These are phyloP conservation scores for Ganoderma resinaceum DNA, from an alignment of 1,284 basidiomycete genomes.

Conservation along the genomic window DNA sequence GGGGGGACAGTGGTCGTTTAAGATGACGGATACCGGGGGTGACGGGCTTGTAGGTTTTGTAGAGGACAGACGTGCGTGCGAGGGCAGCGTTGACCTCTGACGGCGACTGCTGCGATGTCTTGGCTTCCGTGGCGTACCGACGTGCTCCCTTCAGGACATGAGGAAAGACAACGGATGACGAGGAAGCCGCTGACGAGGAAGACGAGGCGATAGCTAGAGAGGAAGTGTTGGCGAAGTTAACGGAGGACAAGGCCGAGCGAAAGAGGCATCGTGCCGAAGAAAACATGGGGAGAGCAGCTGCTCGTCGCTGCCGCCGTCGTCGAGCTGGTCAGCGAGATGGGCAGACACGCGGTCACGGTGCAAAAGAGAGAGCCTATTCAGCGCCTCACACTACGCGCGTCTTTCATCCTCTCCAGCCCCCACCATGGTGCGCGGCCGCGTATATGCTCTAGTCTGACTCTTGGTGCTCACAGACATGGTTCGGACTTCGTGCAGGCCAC, in stretches of 20 bases:
- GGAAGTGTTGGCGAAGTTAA: constrained; percentile 28
- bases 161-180: constrained; percentile 27
- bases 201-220: constrained; percentile 22
- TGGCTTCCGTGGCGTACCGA: constrained; percentile 43
- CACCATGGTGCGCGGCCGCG: constrained; percentile 38
- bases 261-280: constrained; percentile 41
- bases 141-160: constrained; percentile 31
- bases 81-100: constrained; percentile 45
- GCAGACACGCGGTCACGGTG: constrained; percentile 23
- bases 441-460: background rate
- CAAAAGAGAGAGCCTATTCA: constrained; percentile 23
- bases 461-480: background rate
- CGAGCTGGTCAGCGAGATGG: constrained; percentile 28
- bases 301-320: constrained; percentile 29
- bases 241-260: constrained; percentile 36
- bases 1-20: constrained; percentile 79
- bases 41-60: constrained; percentile 92
- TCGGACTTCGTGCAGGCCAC: constrained; percentile 50
- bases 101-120: constrained; percentile 32
- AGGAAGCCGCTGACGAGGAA: constrained; percentile 21
- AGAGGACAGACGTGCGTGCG: constrained; percentile 58
- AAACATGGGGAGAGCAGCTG: constrained; percentile 36
- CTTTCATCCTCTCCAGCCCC: too few relatives aligned
- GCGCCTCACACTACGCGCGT: too few relatives aligned
- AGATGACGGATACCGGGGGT: constrained; percentile 90